These are phyloP conservation scores for Colletotrichum navitas DNA, from an alignment of 2,329 filamentous ascomycete species.

Conservation along the genomic window DNA sequence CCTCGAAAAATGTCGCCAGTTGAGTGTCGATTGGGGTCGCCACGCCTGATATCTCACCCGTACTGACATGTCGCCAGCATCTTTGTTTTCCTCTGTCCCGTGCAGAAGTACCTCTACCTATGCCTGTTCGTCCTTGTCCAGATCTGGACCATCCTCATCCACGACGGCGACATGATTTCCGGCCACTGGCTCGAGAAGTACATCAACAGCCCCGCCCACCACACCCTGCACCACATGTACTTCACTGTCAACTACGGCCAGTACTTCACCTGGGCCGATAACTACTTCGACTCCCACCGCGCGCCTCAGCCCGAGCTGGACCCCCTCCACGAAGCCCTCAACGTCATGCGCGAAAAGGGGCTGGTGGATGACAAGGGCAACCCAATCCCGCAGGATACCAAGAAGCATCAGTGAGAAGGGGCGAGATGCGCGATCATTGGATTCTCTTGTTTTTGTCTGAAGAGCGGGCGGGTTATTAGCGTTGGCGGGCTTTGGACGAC, in stretches of 20 bases:
- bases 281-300: constrained; percentile 59
- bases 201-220: constrained; percentile 62
- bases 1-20: background rate
- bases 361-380: constrained; percentile 59
- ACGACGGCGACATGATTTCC: constrained; percentile 63
- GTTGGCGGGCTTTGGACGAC: background rate
- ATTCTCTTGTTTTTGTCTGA: background rate
- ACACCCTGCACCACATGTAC: constrained; percentile 63
- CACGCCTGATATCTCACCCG: background rate
- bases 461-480: background rate
- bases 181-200: constrained; percentile 61
- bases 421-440: background rate
- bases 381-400: constrained; percentile 52
- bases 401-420: constrained; percentile 40
- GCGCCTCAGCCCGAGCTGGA: constrained; percentile 58
- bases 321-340: constrained; percentile 58
- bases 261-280: constrained; percentile 63
- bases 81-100: constrained; percentile 60
- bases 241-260: constrained; percentile 64
- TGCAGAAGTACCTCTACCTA: constrained; percentile 60
- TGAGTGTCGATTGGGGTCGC: background rate
- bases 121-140: constrained; percentile 59
- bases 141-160: constrained; percentile 63
- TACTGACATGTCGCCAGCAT: constrained; percentile 48
- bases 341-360: constrained; percentile 59